phyloP scores from a whole-genome alignment of 148 eudicot species.

The Cornus controversa region DNA sequence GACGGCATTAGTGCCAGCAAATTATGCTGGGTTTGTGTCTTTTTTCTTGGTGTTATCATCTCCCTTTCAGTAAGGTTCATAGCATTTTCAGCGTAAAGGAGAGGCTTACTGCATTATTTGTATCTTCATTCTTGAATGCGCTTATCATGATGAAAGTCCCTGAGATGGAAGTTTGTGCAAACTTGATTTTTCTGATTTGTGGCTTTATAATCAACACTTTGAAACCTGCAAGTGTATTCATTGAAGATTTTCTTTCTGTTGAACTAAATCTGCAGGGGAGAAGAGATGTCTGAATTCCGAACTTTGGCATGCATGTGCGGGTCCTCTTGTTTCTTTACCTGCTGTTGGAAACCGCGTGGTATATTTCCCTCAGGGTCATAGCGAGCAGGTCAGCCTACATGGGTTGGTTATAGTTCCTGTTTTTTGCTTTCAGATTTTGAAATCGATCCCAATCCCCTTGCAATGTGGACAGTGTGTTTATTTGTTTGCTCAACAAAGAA shows the following conservation, averaged over 20 bases:
- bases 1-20: neutral
- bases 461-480: neutral
- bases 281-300: conserved; percentile 50
- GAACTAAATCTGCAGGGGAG: conserved; percentile 32
- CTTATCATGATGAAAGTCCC: neutral
- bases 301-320: conserved; percentile 69
- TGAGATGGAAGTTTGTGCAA: neutral
- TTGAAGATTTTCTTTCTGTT: neutral
- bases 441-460: neutral
- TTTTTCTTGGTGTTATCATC: neutral
- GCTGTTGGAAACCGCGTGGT: conserved; percentile 50
- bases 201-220: neutral
- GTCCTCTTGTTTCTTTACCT: conserved; percentile 62
- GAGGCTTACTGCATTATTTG: neutral
- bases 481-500: neutral
- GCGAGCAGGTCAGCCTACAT: conserved; percentile 43
- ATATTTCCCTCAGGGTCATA: conserved; percentile 62
- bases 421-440: neutral
- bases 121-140: neutral
- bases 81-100: neutral
- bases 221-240: neutral
- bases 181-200: neutral
- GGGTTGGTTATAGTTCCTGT: neutral
- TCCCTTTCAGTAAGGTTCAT: neutral
- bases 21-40: neutral